phyloP scores from a whole-genome alignment of 2,329 filamentous ascomycete genomes.

The Aspergillus felis region DNA sequence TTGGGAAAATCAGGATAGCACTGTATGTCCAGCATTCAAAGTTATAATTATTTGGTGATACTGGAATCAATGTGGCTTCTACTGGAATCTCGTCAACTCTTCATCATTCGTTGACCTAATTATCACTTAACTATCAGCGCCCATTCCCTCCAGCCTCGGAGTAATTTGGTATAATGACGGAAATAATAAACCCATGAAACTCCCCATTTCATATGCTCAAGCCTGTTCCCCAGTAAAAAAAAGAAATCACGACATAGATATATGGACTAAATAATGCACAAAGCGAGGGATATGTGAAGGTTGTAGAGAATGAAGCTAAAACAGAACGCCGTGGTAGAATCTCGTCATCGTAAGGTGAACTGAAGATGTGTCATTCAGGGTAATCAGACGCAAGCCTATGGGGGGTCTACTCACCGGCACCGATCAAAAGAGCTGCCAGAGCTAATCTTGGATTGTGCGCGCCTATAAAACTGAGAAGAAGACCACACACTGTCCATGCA shows the following conservation, averaged over 20 bases:
- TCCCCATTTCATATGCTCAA: background rate
- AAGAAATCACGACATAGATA: background rate
- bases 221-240: background rate
- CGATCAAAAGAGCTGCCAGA: slow-evolving; percentile 17
- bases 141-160: background rate
- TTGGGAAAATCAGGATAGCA: background rate
- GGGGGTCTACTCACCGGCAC: slow-evolving; percentile 4
- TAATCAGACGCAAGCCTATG: background rate
- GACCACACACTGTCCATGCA: slow-evolving; percentile 20
- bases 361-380: background rate
- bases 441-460: slow-evolving; percentile 20
- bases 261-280: background rate
- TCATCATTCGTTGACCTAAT: background rate
- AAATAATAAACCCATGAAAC: background rate
- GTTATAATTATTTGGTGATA: no score
- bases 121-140: background rate
- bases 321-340: background rate
- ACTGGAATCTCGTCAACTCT: background rate
- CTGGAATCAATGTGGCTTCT: background rate
- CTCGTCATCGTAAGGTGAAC: background rate
- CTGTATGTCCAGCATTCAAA: no score
- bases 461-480: slow-evolving; percentile 23
- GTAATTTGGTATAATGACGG: background rate
- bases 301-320: background rate
- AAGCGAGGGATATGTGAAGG: background rate